These are phyloP conservation scores for Paramecium pentaurelia DNA, from an alignment of 73 alveolate genomes.

Conservation along the genomic window DNA sequence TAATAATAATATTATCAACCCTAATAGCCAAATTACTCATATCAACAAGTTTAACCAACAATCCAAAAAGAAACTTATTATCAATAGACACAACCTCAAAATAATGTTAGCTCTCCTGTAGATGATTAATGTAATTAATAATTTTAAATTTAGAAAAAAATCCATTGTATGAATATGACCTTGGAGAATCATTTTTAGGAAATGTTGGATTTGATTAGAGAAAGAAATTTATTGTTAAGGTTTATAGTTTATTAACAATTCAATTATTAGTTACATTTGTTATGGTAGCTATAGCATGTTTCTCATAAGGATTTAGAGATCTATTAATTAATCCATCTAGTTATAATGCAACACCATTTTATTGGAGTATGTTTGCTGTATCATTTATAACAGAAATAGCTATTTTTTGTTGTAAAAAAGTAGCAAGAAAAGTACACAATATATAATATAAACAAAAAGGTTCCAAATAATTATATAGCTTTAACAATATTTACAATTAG, in stretches of 20 bases:
- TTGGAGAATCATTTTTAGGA: neutral
- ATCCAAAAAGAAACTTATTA: neutral
- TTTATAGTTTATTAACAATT: neutral
- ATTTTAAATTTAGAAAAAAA: neutral
- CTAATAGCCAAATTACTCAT: neutral
- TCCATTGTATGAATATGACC: neutral
- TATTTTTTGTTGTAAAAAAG: slow-evolving; percentile 11
- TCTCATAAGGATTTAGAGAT: neutral
- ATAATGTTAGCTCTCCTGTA: neutral
- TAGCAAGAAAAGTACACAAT: slow-evolving; percentile 26
- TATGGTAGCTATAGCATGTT: neutral
- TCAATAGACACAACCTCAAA: neutral
- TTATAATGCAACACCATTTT: neutral
- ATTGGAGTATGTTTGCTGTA: neutral
- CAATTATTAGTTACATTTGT: neutral
- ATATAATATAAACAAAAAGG: neutral
- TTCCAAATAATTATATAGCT: slow-evolving; percentile 35
- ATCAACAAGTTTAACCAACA: neutral
- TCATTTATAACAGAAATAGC: slow-evolving; percentile 28
- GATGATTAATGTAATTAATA: neutral
- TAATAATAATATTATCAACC: neutral
- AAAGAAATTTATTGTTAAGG: neutral
- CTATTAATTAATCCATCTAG: neutral
- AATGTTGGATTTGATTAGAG: slow-evolving; percentile 6
- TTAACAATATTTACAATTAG: neutral